A percentile compares a stretch with the other conserved stretches of the same genome.
Conservation (phyloP, 257 asterid species). For the Cynanchum wilfordii region DNA sequence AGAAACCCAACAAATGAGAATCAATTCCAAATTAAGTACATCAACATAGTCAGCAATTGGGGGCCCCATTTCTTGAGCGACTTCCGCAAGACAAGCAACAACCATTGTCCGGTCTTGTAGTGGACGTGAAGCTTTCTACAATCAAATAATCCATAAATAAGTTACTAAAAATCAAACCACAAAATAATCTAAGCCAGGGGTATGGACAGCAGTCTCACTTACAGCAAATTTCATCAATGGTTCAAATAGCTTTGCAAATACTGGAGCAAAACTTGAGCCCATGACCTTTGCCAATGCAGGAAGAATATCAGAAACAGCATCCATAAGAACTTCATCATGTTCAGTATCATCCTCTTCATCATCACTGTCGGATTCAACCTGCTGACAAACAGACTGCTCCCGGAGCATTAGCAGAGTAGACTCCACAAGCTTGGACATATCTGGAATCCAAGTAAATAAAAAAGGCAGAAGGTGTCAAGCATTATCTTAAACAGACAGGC, state of each 20-base stretch:
- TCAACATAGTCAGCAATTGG: conserved; percentile 85
- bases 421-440: conserved; percentile 65
- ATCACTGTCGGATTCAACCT: conserved; percentile 74
- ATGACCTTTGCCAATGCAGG: conserved; percentile 92
- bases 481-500: conserved; percentile 9
- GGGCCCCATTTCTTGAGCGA: conserved; percentile 97
- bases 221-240: conserved; percentile 94
- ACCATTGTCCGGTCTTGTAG: conserved; percentile 95
- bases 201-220: conserved; percentile 28
- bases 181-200: neutral
- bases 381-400: conserved; percentile 86
- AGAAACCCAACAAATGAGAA: neutral
- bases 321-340: conserved; percentile 99
- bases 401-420: conserved; percentile 68
- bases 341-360: conserved; percentile 73
- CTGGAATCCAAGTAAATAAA: conserved; percentile 31
- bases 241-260: conserved; percentile 65
- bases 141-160: conserved; percentile 4
- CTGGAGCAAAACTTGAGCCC: conserved; percentile 88
- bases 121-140: conserved; percentile 88
- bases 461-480: conserved; percentile 10
- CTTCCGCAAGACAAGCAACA: conserved; percentile 98
- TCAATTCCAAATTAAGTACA: conserved; percentile 33
- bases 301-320: conserved; percentile 97
- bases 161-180: neutral